Conservation (phyloP, 106 monocot genomes). For the Ottelia alismoides region DNA sequence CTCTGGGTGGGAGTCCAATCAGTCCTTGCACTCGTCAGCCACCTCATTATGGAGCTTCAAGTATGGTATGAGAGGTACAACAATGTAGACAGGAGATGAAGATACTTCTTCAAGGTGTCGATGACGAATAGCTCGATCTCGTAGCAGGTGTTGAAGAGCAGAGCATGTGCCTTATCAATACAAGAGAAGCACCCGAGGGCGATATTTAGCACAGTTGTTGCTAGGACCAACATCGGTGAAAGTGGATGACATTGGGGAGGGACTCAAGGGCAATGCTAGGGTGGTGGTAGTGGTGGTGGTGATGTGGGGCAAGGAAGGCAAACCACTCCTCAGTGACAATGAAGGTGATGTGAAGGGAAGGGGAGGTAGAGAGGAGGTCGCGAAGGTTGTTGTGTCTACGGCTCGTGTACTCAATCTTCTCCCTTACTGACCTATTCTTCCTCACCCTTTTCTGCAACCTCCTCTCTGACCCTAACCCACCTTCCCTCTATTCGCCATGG, state of each 20-base stretch:
- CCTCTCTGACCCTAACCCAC: no score
- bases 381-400: constrained; percentile 54
- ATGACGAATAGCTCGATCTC: constrained; percentile 37
- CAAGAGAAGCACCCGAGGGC: constrained; percentile 2
- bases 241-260: constrained; percentile 64
- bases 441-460: no score
- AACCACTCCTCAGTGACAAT: constrained; percentile 47
- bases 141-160: constrained; percentile 53
- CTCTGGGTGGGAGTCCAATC: constrained; percentile 43
- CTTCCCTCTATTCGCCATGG: no score
- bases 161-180: constrained; percentile 17
- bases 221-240: constrained; percentile 12
- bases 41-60: no score
- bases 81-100: constrained; percentile 35
- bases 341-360: constrained; percentile 15
- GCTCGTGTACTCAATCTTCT: no score
- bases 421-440: no score
- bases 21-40: constrained; percentile 26
- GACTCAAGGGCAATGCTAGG: constrained; percentile 16
- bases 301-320: constrained; percentile 17
- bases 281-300: no score
- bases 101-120: constrained; percentile 14
- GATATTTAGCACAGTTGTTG: background rate
- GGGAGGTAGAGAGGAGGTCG: constrained; percentile 16
- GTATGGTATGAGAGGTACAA: constrained; percentile 57